These are phyloP conservation scores for Mycena metata DNA, from an alignment of 768 basidiomycete species.

Conservation along the genomic window DNA sequence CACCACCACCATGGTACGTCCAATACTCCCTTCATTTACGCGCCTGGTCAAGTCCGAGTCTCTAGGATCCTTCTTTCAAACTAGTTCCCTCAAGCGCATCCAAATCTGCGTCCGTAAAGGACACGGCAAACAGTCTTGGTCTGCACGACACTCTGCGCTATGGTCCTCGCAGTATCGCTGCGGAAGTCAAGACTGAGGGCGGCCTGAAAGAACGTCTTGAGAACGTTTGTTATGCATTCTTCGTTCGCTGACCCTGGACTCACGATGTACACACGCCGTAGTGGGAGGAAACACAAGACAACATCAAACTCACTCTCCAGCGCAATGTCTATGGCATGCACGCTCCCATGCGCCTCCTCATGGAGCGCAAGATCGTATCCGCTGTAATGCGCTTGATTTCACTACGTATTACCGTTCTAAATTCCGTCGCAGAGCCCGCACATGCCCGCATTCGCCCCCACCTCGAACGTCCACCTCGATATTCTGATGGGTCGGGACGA, in stretches of 20 bases:
- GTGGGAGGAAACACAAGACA: slow-evolving; percentile 97
- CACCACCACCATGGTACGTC: slow-evolving; percentile 27
- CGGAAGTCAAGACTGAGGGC: slow-evolving; percentile 74
- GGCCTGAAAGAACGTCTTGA: slow-evolving; percentile 79
- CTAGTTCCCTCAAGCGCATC: slow-evolving; percentile 69
- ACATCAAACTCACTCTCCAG: slow-evolving; percentile 85
- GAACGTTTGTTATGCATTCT: slow-evolving; percentile 64
- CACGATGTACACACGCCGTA: slow-evolving; percentile 46
- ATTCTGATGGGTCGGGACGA: slow-evolving; percentile 96
- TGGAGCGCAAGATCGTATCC: slow-evolving; percentile 93
- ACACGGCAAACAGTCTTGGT: slow-evolving; percentile 82
- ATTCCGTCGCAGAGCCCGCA: slow-evolving; percentile 66
- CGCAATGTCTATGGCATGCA: slow-evolving; percentile 89
- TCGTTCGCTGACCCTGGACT: slow-evolving; percentile 17
- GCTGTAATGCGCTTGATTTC: slow-evolving; percentile 62
- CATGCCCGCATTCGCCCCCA: slow-evolving; percentile 70
- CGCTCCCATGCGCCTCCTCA: slow-evolving; percentile 88
- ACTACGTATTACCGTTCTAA: background rate
- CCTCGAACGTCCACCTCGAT: slow-evolving; percentile 88
- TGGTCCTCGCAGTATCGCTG: slow-evolving; percentile 85
- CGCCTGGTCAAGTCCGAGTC: slow-evolving; percentile 10
- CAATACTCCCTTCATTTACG: background rate
- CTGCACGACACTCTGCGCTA: slow-evolving; percentile 91
- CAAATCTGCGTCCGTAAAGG: slow-evolving; percentile 74
- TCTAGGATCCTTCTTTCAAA: slow-evolving; percentile 66